Conservation (phyloP, 2,329 filamentous ascomycete genomes). For the Fusarium nisikadoi region DNA sequence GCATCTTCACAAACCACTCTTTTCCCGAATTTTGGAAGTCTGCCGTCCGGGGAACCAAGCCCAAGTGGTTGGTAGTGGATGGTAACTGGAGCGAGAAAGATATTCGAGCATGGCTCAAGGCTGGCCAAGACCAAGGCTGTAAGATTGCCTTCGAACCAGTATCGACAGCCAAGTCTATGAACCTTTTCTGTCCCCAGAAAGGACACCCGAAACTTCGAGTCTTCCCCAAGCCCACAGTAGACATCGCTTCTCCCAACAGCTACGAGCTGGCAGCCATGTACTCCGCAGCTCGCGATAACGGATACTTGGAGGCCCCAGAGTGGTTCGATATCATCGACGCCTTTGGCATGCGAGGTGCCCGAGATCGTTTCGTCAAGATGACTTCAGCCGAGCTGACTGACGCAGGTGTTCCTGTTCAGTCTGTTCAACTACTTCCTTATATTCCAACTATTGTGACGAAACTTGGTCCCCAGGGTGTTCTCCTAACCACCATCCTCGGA, state of each 20-base stretch:
- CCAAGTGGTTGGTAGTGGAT: constrained; percentile 85
- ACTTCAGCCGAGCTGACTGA: constrained; percentile 77
- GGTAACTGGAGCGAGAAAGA: constrained; percentile 81
- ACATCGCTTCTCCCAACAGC: constrained; percentile 84
- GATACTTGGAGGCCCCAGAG: constrained; percentile 72
- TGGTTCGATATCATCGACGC: constrained; percentile 88
- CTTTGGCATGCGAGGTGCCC: constrained; percentile 78
- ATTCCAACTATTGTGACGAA: constrained; percentile 88
- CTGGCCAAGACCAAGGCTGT: constrained; percentile 65
- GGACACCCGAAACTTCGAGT: constrained; percentile 55
- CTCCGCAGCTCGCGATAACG: constrained; percentile 70
- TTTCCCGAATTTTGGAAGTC: constrained; percentile 69
- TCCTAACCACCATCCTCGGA: constrained; percentile 77
- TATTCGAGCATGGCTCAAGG: constrained; percentile 74
- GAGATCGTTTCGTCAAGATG: constrained; percentile 76
- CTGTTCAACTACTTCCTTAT: constrained; percentile 86
- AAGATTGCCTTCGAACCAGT: constrained; percentile 89
- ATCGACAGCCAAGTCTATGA: constrained; percentile 79
- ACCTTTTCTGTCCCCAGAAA: constrained; percentile 67
- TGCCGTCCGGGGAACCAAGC: constrained; percentile 65
- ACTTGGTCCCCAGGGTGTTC: constrained; percentile 78
- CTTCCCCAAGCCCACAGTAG: constrained; percentile 72
- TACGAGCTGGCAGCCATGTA: constrained; percentile 87
- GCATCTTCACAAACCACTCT: constrained; percentile 73
- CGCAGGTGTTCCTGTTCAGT: constrained; percentile 83